Base-by-base conservation (phyloP, 805 yeast species). In the Saccharomycopsis fermentans region DNA sequence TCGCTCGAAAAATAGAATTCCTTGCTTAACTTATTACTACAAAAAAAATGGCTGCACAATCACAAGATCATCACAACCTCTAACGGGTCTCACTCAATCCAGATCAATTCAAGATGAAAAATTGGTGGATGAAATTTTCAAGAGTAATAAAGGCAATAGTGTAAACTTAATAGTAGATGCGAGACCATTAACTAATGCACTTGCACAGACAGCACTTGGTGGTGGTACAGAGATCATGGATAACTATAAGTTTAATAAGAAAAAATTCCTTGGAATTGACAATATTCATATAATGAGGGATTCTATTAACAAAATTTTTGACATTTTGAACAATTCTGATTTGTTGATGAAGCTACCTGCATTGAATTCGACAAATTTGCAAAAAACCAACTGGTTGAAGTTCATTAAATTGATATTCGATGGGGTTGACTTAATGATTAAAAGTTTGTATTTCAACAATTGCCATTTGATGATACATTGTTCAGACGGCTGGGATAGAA, bases 401-500 rank as follows among this genome's bases (percentile, higher is more conserved):
- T 83, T 89, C 61, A 73, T 89, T 2, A 75, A 83, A 11, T 76
- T 86, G 21, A 76, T 92, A 37, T 70, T 94, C 55, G 83, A 83
- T 54, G 84, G 95, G 0, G 86, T 90, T 0, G 91, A 87, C 58
- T 77, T 87, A 37, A 80, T 94, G 53, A 82, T 86, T 27, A 86
- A 89, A 66, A 86, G 92, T n/a, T 78, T 94, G 24, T 87, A 88
- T 57, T 81, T 85, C 65, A 89, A 90, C 69, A 82, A 84, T 62
- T 86, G 94, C 19, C 95, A 92, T 69, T 78, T 92, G 3, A 68
- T 94, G 9, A 79, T 94, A 6, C 99, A 94, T 73, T 94, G 99
- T 69, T 90, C 97, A 0, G 99, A 94, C 73, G 99, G 99, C 1
- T 94, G 99, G 99, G 99, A 94, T 68, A 76, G 99, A 59, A 94